phyloP scores from a whole-genome alignment of 306 rosid species.

The Quercus variabilis region DNA sequence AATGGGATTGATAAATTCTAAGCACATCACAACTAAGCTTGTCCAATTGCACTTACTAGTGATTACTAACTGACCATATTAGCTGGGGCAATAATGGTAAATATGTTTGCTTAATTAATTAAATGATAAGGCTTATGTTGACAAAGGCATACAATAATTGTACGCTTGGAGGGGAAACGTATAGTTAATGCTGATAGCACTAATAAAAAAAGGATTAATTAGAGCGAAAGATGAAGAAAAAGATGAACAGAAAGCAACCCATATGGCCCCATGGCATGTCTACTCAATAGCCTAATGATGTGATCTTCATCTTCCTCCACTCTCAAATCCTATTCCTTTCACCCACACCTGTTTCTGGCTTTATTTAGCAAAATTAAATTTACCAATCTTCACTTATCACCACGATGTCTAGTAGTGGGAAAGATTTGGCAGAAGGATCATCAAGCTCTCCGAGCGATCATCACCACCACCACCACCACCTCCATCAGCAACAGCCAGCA shows the following conservation, averaged over 20 bases:
- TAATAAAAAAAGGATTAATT: constrained; percentile 21
- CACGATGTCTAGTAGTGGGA: constrained; percentile 46
- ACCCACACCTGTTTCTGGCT: constrained; percentile 35
- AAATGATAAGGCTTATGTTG: constrained; percentile 31
- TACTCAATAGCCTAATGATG: constrained; percentile 65
- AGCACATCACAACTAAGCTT: neutral
- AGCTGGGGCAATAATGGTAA: constrained; percentile 7
- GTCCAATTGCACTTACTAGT: neutral
- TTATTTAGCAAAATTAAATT: constrained; percentile 24
- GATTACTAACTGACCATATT: neutral
- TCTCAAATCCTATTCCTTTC: constrained; percentile 61
- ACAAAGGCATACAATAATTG: constrained; percentile 46
- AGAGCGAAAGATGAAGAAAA: constrained; percentile 30
- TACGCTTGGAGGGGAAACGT: constrained; percentile 17
- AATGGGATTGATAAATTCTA: neutral
- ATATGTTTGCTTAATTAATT: neutral
- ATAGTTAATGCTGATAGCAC: constrained; percentile 19
- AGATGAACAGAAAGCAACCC: constrained; percentile 47
- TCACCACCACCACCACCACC: neutral
- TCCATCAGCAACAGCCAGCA: constrained; percentile 18
- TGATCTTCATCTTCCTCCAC: constrained; percentile 52
- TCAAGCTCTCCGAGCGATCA: constrained; percentile 32
- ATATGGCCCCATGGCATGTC: constrained; percentile 88
- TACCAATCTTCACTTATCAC: constrained; percentile 10
- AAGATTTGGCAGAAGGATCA: constrained; percentile 57